phyloP scores from a whole-genome alignment of 2,329 filamentous ascomycete genomes.

The Stagonosporopsis chrysanthemi region DNA sequence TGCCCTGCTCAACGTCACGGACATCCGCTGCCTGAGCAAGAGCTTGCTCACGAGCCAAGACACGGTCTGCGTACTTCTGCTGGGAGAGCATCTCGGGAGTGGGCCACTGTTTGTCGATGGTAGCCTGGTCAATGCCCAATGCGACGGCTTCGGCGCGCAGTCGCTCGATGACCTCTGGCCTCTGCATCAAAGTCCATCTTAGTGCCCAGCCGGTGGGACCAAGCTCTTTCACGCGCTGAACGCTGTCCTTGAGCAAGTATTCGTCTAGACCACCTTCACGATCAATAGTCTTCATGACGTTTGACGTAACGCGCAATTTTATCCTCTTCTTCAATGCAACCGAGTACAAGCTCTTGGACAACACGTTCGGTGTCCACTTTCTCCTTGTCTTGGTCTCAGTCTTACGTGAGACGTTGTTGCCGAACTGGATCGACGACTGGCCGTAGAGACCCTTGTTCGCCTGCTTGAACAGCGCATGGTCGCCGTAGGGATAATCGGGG shows the following conservation, averaged over 20 bases:
- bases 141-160: constrained; percentile 70
- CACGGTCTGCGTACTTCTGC: constrained; percentile 23
- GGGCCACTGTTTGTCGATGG: constrained; percentile 45
- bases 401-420: constrained; percentile 75
- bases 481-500: constrained; percentile 74
- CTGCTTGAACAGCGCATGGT: constrained; percentile 77
- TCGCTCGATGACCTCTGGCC: constrained; percentile 67
- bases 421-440: constrained; percentile 73
- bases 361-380: constrained; percentile 77
- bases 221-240: constrained; percentile 80
- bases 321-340: constrained; percentile 68
- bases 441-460: constrained; percentile 79
- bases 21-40: constrained; percentile 10
- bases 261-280: constrained; percentile 89
- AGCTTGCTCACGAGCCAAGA: constrained; percentile 19
- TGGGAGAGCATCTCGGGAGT: constrained; percentile 26
- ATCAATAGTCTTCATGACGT: constrained; percentile 72
- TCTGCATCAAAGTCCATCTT: constrained; percentile 89
- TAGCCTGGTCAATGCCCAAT: constrained; percentile 67
- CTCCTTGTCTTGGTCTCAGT: constrained; percentile 75
- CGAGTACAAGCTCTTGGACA: constrained; percentile 71
- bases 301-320: constrained; percentile 72
- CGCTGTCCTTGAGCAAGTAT: constrained; percentile 84
- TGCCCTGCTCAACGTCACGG: constrained; percentile 14
- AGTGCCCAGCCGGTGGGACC: constrained; percentile 90